Evolutionary conservation across 371 early-diverging fungal species (phyloP), one percentile per base, ranked within the genome.

Genomic region (Rhizopus delemar): DNA sequence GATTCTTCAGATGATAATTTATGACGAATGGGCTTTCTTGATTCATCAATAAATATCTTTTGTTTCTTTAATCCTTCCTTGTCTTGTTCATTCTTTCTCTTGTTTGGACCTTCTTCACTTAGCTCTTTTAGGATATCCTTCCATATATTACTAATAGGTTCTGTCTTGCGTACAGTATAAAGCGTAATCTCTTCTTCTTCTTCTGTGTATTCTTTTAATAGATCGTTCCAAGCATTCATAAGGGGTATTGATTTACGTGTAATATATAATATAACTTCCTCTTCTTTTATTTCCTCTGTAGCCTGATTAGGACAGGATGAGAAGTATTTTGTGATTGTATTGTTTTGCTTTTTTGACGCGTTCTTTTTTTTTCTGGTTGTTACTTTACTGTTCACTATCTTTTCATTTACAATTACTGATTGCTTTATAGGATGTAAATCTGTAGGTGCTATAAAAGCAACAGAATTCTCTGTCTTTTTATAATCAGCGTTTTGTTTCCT

Each of bases 21-120:
- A 28, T 15, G 48, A 28, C 48, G 48, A 48, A 48, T 6, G 12
- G 57, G 60, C 32, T 32, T 63, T 13, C 54, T 75, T 57, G 58
- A 55, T 9, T 36, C 16, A 50, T 49, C 41, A 59, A 35, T 48
- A 48, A 22, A 56, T 35, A 48, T 51, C 56, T 41, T 65, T 38
- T 15, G 46, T 48, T 45, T 51, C 46, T 52, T 52, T 34, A 41
- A 48, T 13, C n/a, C 53, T 38, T 16, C 46, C 29, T 35, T 9
- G n/a, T 16, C 50, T 41, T 33, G 22, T 45, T 22, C 16, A 13
- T 33, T 56, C 41, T 41, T 57, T 28, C 43, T 22, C 15, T 54
- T 54, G 16, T 41, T 43, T 43, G 41, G 13, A 31, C 35, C 41
- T 7, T 54, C 41, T 41, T 41, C 28, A 39, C 11, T 31, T n/a